These are phyloP conservation scores for Arthrobotrys megalospora DNA, from an alignment of 2,329 filamentous ascomycete species.

Conservation along the genomic window DNA sequence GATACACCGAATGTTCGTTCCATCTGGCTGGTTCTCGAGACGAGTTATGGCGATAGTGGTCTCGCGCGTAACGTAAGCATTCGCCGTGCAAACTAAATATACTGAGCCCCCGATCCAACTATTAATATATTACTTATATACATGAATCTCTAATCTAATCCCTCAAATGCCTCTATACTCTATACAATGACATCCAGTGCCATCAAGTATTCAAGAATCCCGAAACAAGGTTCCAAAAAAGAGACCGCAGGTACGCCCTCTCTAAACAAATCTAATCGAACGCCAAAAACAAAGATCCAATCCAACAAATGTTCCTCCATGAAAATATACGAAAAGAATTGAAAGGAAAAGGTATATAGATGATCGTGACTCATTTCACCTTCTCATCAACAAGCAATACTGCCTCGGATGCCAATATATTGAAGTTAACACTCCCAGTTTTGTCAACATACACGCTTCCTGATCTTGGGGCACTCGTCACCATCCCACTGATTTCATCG, in stretches of 20 bases:
- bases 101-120: background rate
- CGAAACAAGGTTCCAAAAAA: background rate
- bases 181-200: constrained; percentile 2
- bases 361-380: constrained; percentile 21
- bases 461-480: constrained; percentile 10
- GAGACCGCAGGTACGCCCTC: too few relatives aligned
- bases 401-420: constrained; percentile 34
- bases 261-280: too few relatives aligned
- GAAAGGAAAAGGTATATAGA: constrained; percentile 1
- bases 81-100: too few relatives aligned
- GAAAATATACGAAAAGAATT: background rate
- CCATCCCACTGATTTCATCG: constrained; percentile 26
- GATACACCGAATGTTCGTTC: too few relatives aligned
- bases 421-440: constrained; percentile 28
- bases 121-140: background rate
- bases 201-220: too few relatives aligned
- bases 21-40: too few relatives aligned
- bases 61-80: too few relatives aligned
- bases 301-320: constrained; percentile 47
- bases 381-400: constrained; percentile 49
- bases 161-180: background rate
- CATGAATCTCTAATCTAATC: background rate
- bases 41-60: too few relatives aligned
- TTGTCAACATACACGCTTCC: constrained; percentile 26
- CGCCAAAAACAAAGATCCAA: too few relatives aligned